phyloP scores from a whole-genome alignment of 2,329 filamentous ascomycete species.

The Ophiostoma himal-ulmi region DNA sequence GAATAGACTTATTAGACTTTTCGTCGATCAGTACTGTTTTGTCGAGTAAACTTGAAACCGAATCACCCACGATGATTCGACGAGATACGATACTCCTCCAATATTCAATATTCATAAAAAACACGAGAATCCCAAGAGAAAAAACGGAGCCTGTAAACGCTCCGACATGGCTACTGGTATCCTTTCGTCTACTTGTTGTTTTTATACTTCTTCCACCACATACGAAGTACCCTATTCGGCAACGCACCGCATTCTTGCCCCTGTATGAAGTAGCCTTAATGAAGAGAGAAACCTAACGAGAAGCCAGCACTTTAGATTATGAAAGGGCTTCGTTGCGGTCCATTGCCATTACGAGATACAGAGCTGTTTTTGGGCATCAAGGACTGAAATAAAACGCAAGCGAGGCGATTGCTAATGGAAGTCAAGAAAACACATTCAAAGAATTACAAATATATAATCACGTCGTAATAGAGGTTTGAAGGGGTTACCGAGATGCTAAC shows the following conservation, averaged over 20 bases:
- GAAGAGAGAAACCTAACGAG: neutral
- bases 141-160: neutral
- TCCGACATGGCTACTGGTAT: constrained; percentile 1
- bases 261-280: neutral
- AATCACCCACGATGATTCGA: neutral
- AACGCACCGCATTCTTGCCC: neutral
- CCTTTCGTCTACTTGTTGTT: neutral
- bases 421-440: neutral
- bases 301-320: neutral
- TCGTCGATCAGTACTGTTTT: neutral
- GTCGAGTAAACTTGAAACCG: neutral
- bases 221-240: neutral
- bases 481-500: no score
- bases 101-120: neutral
- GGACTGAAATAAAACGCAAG: neutral
- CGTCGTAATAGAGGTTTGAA: neutral
- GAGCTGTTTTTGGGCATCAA: neutral
- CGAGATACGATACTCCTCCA: neutral
- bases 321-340: neutral
- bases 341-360: neutral
- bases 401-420: neutral
- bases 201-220: neutral
- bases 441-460: neutral
- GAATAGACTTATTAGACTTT: neutral
- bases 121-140: neutral